A percentile compares a stretch with the other conserved stretches of the same genome.
These are phyloP conservation scores for Leishmania amazonensis DNA, from an alignment of 208 protist species.

Conservation along the genomic window DNA sequence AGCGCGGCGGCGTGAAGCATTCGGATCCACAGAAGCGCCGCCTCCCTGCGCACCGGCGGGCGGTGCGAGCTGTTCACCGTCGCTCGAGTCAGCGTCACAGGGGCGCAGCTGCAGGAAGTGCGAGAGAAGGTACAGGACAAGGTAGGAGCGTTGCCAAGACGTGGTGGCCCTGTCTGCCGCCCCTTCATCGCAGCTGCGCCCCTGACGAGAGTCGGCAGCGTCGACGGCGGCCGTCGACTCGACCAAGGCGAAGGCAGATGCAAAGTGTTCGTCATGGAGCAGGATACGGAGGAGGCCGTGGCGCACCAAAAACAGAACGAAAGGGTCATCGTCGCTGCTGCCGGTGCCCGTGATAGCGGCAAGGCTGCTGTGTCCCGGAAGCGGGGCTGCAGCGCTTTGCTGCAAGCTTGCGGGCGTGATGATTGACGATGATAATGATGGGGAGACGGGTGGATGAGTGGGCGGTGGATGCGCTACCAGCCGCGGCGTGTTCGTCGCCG, in stretches of 20 bases:
- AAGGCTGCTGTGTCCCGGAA: not conserved
- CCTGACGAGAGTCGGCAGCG: not conserved
- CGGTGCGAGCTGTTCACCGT: not conserved
- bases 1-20: not conserved
- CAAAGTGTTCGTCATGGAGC: conserved; percentile 38
- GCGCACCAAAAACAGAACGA: conserved; percentile 38
- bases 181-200: not conserved
- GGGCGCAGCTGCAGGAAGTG: conserved; percentile 26
- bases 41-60: not conserved
- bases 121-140: conserved; percentile 16
- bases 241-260: conserved; percentile 26
- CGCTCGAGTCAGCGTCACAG: not conserved
- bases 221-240: not conserved
- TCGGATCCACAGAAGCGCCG: not conserved
- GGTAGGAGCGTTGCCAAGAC: conserved; percentile 12
- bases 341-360: not conserved
- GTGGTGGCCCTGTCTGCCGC: not conserved
- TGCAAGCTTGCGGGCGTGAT: not conserved
- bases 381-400: not conserved
- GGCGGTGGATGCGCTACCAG: not conserved
- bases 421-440: not conserved
- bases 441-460: not conserved
- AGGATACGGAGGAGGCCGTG: conserved; percentile 47
- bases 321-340: conserved; percentile 5
- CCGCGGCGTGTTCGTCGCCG: not conserved